phyloP scores from a whole-genome alignment of 805 yeast genomes.

The Candida krabiensis region DNA sequence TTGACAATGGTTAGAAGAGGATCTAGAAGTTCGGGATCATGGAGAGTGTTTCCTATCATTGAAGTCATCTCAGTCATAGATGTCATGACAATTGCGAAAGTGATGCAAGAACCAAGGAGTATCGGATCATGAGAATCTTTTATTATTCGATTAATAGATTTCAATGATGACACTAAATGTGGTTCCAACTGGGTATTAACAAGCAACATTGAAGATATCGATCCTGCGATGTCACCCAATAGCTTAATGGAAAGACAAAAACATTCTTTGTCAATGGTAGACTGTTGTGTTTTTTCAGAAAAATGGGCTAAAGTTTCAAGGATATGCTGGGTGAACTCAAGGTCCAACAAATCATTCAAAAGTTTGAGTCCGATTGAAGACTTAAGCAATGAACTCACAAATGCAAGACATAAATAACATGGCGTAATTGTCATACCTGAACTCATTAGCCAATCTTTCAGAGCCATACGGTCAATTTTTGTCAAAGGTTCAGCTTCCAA shows the following conservation, averaged over 20 bases:
- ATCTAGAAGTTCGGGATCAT: conserved; percentile 6
- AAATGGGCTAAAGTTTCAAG: conserved; percentile 1
- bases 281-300: background rate
- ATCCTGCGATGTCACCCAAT: background rate
- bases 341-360: conserved; percentile 1
- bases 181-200: background rate
- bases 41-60: background rate
- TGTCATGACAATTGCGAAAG: conserved; percentile 16
- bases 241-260: conserved; percentile 1
- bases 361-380: conserved; percentile 1
- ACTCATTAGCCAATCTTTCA: conserved; percentile 17
- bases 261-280: background rate
- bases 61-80: conserved; percentile 2
- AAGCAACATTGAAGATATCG: background rate
- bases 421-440: conserved; percentile 6
- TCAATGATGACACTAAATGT: background rate
- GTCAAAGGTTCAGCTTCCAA: background rate
- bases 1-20: conserved; percentile 13
- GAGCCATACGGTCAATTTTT: conserved; percentile 15
- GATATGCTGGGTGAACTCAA: conserved; percentile 2
- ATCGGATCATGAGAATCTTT: conserved; percentile 1
- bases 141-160: background rate
- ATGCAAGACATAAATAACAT: conserved; percentile 5
- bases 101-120: conserved; percentile 6
- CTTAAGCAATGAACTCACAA: conserved; percentile 4